Conservation (phyloP, 192 early-diverging fungal genomes). For the Phlyctochytrium planicorne region DNA sequence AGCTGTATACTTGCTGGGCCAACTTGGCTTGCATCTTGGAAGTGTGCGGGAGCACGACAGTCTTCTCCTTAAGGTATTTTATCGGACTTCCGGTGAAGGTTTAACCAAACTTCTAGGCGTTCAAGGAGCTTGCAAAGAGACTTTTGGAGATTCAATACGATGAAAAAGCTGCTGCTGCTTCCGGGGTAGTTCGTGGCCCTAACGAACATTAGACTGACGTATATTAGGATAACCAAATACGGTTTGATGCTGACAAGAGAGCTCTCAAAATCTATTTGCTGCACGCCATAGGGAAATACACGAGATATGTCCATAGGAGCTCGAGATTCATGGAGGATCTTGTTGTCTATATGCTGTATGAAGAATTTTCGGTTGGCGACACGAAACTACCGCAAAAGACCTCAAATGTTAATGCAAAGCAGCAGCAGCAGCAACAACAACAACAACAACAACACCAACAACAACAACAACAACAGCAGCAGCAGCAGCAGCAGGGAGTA, state of each 20-base stretch:
- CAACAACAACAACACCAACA: not conserved
- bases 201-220: slow-evolving; percentile 1
- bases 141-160: slow-evolving; percentile 47
- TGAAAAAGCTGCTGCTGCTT: slow-evolving; percentile 35
- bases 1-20: slow-evolving; percentile 50
- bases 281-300: slow-evolving; percentile 54
- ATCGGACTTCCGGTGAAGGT: not conserved
- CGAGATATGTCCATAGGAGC: slow-evolving; percentile 31
- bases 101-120: slow-evolving; percentile 32
- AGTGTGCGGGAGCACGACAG: slow-evolving; percentile 46
- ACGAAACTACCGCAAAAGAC: slow-evolving; percentile 20
- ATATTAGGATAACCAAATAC: slow-evolving; percentile 18
- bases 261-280: slow-evolving; percentile 47
- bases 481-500: not conserved
- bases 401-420: slow-evolving; percentile 11
- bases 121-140: slow-evolving; percentile 44
- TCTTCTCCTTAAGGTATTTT: slow-evolving; percentile 39
- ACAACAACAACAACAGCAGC: too few relatives aligned
- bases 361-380: slow-evolving; percentile 48
- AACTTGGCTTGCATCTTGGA: slow-evolving; percentile 44
- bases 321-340: slow-evolving; percentile 48
- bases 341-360: slow-evolving; percentile 42
- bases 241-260: slow-evolving; percentile 28
- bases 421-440: not conserved
- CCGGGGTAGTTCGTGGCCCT: slow-evolving; percentile 10